Evolutionary conservation across 148 eudicot species (phyloP).

Genomic region (Chenopodium quinoa): DNA sequence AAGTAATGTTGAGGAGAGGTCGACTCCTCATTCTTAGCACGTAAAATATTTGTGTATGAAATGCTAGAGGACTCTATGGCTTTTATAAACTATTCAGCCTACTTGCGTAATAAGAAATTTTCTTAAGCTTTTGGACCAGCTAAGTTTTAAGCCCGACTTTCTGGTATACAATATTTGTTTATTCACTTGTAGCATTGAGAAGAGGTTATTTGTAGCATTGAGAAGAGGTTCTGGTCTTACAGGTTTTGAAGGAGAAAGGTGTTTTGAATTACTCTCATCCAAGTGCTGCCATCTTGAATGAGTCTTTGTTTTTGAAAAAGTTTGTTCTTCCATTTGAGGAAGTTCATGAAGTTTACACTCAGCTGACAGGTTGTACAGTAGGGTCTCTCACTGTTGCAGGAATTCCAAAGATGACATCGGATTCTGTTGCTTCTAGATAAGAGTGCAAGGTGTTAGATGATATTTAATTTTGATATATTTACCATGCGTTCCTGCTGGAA

Average conservation of each 20-base stretch:
- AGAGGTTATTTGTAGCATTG: slow-evolving; percentile 28
- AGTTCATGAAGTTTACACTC: slow-evolving; percentile 8
- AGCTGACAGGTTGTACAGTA: not conserved
- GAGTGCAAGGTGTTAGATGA: no score
- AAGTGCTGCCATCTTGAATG: not conserved
- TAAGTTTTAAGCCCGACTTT: slow-evolving; percentile 19
- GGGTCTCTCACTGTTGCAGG: no score
- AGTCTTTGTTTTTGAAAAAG: slow-evolving; percentile 20
- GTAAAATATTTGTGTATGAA: no score
- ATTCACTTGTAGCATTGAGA: slow-evolving; percentile 28
- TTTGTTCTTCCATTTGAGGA: slow-evolving; percentile 26
- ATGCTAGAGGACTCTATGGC: no score
- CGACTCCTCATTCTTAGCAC: no score
- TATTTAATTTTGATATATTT: no score
- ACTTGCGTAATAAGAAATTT: no score
- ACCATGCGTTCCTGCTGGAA: no score
- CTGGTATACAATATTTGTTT: slow-evolving; percentile 1
- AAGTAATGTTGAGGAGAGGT: not conserved
- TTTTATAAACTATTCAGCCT: no score
- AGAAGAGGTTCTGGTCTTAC: slow-evolving; percentile 31
- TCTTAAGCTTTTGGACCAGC: slow-evolving; percentile 4
- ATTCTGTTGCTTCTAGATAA: no score
- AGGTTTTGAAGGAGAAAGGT: slow-evolving; percentile 29
- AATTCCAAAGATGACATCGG: no score
- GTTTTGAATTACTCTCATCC: slow-evolving; percentile 5